Percentiles rank a stretch among this genome's conserved stretches.
Evolutionary conservation across 345 rosid species (phyloP).

Genomic region (Trapa bicornis): DNA sequence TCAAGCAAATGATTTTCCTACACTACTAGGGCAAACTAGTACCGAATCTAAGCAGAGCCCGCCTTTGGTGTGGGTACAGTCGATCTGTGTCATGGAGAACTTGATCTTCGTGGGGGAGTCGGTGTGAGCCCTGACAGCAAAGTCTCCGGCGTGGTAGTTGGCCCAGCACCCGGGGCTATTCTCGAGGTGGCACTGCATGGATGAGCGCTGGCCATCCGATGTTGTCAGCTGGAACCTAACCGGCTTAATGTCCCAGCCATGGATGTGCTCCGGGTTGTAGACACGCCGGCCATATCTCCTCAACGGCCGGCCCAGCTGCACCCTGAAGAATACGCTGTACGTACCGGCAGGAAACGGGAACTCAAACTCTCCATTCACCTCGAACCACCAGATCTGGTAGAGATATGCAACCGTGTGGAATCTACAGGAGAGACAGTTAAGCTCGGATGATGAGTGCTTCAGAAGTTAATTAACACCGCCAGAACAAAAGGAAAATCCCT

Average conservation of each 20-base stretch:
- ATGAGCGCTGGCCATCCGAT: constrained; percentile 53
- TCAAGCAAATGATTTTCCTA: constrained; percentile 24
- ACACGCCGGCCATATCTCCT: constrained; percentile 62
- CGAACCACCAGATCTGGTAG: constrained; percentile 96
- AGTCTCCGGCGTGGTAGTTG: constrained; percentile 66
- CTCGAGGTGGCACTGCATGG: constrained; percentile 35
- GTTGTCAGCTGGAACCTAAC: constrained; percentile 66
- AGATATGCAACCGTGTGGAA: constrained; percentile 69
- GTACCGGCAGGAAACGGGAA: constrained; percentile 67
- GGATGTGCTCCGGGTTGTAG: constrained; percentile 60
- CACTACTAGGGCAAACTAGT: constrained; percentile 40
- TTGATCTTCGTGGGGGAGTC: constrained; percentile 24
- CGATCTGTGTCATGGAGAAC: constrained; percentile 73
- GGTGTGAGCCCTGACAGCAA: constrained; percentile 29
- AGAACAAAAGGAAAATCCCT: neutral
- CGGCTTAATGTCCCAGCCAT: constrained; percentile 86
- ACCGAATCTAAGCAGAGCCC: constrained; percentile 70
- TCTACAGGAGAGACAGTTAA: constrained; percentile 18
- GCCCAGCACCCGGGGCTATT: constrained; percentile 59
- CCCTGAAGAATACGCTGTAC: constrained; percentile 69
- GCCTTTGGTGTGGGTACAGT: constrained; percentile 93
- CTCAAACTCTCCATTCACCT: constrained; percentile 72
- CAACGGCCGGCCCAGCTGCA: constrained; percentile 50
- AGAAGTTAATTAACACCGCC: neutral
- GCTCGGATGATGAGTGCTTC: neutral